Evolutionary conservation across 108 stramenopile species (phyloP), one percentile per base, ranked within the genome.

Genomic region (Nitzschia sp.): DNA sequence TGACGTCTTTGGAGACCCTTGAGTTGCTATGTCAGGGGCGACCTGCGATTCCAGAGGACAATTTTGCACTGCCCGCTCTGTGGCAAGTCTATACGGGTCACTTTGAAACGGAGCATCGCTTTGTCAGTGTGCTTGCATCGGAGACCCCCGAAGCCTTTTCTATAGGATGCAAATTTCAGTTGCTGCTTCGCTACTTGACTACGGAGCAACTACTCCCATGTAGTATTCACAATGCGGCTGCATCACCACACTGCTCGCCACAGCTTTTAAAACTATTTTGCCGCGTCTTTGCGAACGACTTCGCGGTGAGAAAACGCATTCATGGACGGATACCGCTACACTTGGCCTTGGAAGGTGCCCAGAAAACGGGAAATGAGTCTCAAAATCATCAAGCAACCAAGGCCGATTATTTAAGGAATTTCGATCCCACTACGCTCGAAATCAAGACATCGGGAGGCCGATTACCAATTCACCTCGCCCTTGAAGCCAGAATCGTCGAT

Each of bases 151-250:
- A 53, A 25, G 52, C 52, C 5, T 53, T 53, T n/a, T 5, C 23
- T 21, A 5, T 53, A 17, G 52, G 52, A 23, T 53, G 52, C 52
- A 53, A 53, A 53, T 53, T 53, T n/a, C 52, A 53, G n/a, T 17
- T 53, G 6, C 8, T 53, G 19, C 23, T 53, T 21, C 52, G 52
- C 19, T 53, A 53, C n/a, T 23, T 53, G 22, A 53, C 52, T 6
- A 53, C 52, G 6, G 52, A 53, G 23, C 19, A 53, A 8, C 19
- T 53, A 17, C 6, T 53, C 8, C 52, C 52, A 53, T 53, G 19
- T 53, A 15, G 11, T 21, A 23, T 53, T 6, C 22, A 53, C 19
- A 53, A 5, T 21, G 8, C n/a, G 6, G 19, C 17, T 21, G 8
- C 22, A 5, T 53, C 52, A 6, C 23, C 52, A n/a, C 52, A 53